phyloP scores from a whole-genome alignment of 2,329 filamentous ascomycete genomes.

The Kalaharituber pfeilii region DNA sequence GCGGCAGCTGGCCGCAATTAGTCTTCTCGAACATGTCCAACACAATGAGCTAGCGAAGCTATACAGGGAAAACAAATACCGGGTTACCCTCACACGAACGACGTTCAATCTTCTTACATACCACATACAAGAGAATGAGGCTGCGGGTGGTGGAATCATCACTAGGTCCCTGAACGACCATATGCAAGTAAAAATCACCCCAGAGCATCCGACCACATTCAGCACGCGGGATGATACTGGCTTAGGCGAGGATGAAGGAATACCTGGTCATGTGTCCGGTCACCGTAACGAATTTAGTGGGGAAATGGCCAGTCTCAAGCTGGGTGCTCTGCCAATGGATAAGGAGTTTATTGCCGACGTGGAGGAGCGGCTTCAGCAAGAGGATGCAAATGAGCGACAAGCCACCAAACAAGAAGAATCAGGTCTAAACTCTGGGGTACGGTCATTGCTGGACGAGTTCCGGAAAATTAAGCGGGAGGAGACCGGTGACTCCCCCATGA shows the following conservation, averaged over 20 bases:
- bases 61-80: slow-evolving; percentile 75
- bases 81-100: slow-evolving; percentile 72
- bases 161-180: slow-evolving; percentile 51
- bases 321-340: slow-evolving; percentile 73
- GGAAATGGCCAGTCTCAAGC: slow-evolving; percentile 43
- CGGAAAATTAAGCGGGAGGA: slow-evolving; percentile 85
- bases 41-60: slow-evolving; percentile 62
- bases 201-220: slow-evolving; percentile 29
- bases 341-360: slow-evolving; percentile 59
- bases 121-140: slow-evolving; percentile 73
- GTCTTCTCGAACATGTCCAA: slow-evolving; percentile 57
- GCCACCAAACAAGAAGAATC: slow-evolving; percentile 17
- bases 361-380: slow-evolving; percentile 27
- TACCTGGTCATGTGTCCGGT: slow-evolving; percentile 50
- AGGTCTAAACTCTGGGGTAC: slow-evolving; percentile 38
- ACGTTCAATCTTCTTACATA: slow-evolving; percentile 69
- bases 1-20: slow-evolving; percentile 53
- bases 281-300: slow-evolving; percentile 38
- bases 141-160: slow-evolving; percentile 62
- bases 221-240: slow-evolving; percentile 37
- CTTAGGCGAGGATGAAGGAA: slow-evolving; percentile 50
- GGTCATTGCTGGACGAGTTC: slow-evolving; percentile 69
- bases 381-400: slow-evolving; percentile 15
- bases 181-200: slow-evolving; percentile 41
- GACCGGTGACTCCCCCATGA: slow-evolving; percentile 54